Evolutionary conservation across 768 basidiomycete genomes (phyloP).

Genomic region (Cantharellus anzutake): DNA sequence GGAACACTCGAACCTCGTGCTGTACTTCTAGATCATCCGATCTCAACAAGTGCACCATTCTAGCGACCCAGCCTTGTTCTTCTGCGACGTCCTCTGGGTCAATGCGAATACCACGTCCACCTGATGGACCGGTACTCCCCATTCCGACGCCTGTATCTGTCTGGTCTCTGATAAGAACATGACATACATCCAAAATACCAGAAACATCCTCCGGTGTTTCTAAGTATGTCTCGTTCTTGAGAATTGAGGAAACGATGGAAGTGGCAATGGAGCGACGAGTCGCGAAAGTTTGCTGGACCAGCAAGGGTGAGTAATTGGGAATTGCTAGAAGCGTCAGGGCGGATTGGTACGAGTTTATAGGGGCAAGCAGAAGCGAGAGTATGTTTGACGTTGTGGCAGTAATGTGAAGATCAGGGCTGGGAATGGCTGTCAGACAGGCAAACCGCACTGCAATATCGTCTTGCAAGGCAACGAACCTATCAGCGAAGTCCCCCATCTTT

Average conservation of each 20-base stretch:
- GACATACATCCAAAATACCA: conserved; percentile 81
- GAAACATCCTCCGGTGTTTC: conserved; percentile 88
- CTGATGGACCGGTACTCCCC: not conserved
- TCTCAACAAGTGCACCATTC: conserved; percentile 93
- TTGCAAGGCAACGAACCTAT: conserved; percentile 33
- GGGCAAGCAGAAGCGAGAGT: conserved; percentile 78
- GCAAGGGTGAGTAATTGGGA: conserved; percentile 69
- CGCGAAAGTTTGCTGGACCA: conserved; percentile 71
- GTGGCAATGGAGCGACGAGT: conserved; percentile 87
- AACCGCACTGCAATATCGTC: not conserved
- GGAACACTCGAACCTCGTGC: conserved; percentile 51
- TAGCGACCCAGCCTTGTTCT: conserved; percentile 96
- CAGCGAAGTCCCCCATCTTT: conserved; percentile 68
- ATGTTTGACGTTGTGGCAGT: conserved; percentile 78
- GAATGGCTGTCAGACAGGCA: conserved; percentile 1
- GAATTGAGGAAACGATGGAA: conserved; percentile 79
- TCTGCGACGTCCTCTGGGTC: conserved; percentile 90
- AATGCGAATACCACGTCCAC: conserved; percentile 11
- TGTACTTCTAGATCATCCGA: conserved; percentile 75
- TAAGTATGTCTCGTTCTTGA: conserved; percentile 93
- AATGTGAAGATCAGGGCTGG: conserved; percentile 72
- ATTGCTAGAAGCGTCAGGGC: conserved; percentile 94
- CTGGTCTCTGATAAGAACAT: conserved; percentile 27
- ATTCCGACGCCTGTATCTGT: conserved; percentile 4
- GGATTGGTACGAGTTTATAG: conserved; percentile 91